Base-by-base conservation (phyloP, 805 yeast species). In the Pichia californica region DNA sequence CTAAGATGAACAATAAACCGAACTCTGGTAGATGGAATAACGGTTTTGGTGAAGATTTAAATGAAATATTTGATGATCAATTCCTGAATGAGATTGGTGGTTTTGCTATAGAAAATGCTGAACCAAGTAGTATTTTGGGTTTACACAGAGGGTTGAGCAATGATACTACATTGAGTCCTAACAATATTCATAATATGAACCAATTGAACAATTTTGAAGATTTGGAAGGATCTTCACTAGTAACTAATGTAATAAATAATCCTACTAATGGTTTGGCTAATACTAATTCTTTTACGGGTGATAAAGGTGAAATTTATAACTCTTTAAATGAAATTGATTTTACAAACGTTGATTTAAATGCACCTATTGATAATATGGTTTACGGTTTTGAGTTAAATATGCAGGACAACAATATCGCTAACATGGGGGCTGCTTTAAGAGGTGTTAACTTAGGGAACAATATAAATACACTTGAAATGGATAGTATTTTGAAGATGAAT, bases 291-390 rank as follows among this genome's bases (percentile, higher is more conserved):
- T 31, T 37, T 14, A 7, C 38, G 2, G 14, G 27, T 18, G 45
- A 43, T 19, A 46, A 38, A 18, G 48, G 43, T 36, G 47, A 48
- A 14, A 35, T 52, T 37, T 62, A 58, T 47, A 62, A 62, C 39
- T 60, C 66, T 8, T 46, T 62, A 18, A 62, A 63, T 39, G 69
- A 64, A 50, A 63, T 64, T 37, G 69, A 64, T 49, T 64, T 64
- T 45, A 64, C 69, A 7, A 63, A 64, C 45, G 69, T 60, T 31
- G 68, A 64, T 49, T 40, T 63, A 27, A 57, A 52, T 32, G 48
- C 59, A 15, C 57, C 39, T 6, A 36, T 39, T 16, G 50, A 47
- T 38, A 45, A 54, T 42, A 51, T 56, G 30, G 61, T 52, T 13
- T 49, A 44, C 37, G 50, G 50, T 23, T 43, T 50, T 28, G 48